Percentiles rank a stretch among this genome's conserved stretches.
phyloP scores from a whole-genome alignment of 2,329 filamentous ascomycete genomes.

The Aspergillus spinulosporus region DNA sequence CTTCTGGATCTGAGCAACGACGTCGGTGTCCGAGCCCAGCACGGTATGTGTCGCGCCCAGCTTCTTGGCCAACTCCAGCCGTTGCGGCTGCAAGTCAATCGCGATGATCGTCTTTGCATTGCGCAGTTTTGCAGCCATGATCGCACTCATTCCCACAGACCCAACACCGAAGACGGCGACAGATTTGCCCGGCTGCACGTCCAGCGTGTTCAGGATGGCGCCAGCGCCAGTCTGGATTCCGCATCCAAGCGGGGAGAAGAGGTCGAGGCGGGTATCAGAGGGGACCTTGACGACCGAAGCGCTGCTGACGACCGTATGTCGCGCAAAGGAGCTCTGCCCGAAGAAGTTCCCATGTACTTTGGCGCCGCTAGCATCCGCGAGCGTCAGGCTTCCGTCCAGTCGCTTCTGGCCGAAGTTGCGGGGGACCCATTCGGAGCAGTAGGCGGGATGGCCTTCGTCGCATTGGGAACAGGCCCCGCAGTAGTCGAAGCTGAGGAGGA shows the following conservation, averaged over 20 bases:
- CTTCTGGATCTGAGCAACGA: conserved; percentile 13
- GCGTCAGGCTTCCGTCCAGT: conserved; percentile 13
- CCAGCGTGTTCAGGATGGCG: conserved; percentile 27
- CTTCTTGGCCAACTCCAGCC: conserved; percentile 26
- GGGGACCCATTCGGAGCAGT: conserved; percentile 17
- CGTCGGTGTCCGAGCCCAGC: conserved; percentile 11
- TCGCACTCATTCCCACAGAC: conserved; percentile 33
- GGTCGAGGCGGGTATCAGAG: conserved; percentile 20
- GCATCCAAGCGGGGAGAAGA: conserved; percentile 29
- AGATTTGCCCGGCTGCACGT: conserved; percentile 15
- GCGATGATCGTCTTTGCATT: conserved; percentile 27
- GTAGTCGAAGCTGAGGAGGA: conserved; percentile 30
- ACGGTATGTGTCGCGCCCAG: conserved; percentile 32
- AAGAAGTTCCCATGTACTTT: conserved; percentile 35
- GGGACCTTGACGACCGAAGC: conserved; percentile 31
- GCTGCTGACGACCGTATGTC: conserved; percentile 18
- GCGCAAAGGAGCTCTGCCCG: conserved; percentile 38
- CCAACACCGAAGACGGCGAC: conserved; percentile 36
- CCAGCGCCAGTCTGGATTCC: conserved; percentile 35
- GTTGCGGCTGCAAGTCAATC: conserved; percentile 24
- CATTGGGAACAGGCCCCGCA: conserved; percentile 24
- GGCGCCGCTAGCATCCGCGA: not conserved
- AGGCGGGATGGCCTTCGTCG: conserved; percentile 19
- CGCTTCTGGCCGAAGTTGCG: conserved; percentile 22
- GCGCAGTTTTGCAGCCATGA: conserved; percentile 34